Evolutionary conservation across 139 green algal species (phyloP).

Genomic region (Picochlorum sp.): DNA sequence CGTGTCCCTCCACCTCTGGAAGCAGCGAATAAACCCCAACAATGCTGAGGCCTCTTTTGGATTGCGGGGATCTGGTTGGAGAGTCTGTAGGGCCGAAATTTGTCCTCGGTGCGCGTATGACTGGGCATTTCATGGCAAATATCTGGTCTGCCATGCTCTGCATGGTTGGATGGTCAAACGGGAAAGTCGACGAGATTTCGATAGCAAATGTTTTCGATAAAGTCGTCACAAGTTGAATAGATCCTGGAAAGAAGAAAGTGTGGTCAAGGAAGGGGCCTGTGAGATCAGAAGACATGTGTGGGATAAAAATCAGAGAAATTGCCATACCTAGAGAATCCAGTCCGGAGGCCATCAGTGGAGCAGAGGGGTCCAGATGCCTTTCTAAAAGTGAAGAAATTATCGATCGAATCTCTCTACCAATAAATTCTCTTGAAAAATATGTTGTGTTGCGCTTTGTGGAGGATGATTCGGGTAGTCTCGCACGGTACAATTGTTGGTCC

Average conservation of each 20-base stretch:
- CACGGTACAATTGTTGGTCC: no score
- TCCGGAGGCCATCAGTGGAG: conserved; percentile 21
- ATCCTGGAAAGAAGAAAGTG: neutral
- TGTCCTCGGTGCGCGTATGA: no score
- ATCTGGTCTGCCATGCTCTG: conserved; percentile 1
- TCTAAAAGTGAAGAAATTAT: neutral
- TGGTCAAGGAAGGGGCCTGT: neutral
- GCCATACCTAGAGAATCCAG: conserved; percentile 26
- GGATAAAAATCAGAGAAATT: no score
- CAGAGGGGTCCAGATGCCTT: neutral
- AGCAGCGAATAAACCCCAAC: neutral
- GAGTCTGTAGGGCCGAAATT: no score
- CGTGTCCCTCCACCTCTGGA: neutral
- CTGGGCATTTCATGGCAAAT: no score
- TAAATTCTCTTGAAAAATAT: neutral
- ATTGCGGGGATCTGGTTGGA: neutral
- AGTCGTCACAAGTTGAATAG: conserved; percentile 17
- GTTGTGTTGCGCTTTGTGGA: no score
- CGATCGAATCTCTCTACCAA: neutral
- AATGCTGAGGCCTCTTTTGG: neutral
- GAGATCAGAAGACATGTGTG: no score
- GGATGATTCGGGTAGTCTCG: no score
- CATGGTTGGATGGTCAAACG: conserved; percentile 7
- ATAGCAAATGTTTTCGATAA: conserved; percentile 12
- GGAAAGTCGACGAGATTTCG: neutral